Base-by-base conservation (phyloP, 352 stramenopile genomes). In the Blastocystis sp. region DNA sequence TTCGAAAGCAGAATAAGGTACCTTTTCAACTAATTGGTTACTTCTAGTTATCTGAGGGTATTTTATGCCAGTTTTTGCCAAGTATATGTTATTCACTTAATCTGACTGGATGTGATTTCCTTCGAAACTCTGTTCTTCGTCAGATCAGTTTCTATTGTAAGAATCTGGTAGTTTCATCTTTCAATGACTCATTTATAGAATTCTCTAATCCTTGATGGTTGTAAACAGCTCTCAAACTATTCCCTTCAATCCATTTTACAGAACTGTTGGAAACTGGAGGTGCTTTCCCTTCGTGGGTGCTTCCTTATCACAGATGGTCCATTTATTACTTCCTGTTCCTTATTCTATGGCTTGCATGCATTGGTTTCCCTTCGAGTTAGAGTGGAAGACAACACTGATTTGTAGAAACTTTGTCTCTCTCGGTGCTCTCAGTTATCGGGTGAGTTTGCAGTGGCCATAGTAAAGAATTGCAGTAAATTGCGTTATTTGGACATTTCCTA, bases 111-210 rank as follows among this genome's bases (percentile, higher is more conserved):
- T 89, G 78, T 27, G 56, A 89, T 53, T 64, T 54, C 42, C 78
- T 89, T 17, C 78, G 56, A 30, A 89, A 89, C 60, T 76, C 78
- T 24, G 56, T 79, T 37, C 44, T 89, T 22, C 57, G 78, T 22
- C 78, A 89, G 27, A 79, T 89, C 51, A 66, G 42, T 27, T 89
- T 89, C 51, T 89, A 89, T 51, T 89, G 78, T 40, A 76, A 89
- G 57, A 79, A 76, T 2, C 30, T 89, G 37, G 78, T 89, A 4
- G 19, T 19, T 57, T 11, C n/a, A 1, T 24, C 0, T 35, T 17
- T 69, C 53, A 24, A 3, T 5, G 13, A 22, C 35, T 68, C 22
- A 54, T 27, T 11, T 17, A 6, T n/a, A 84, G 73, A 60, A 30
- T 35, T n/a, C 68, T 24, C 53, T 84, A 1, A 56, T 84, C 22